phyloP scores from a whole-genome alignment of 2,329 filamentous ascomycete species.

The Venturia asperata region DNA sequence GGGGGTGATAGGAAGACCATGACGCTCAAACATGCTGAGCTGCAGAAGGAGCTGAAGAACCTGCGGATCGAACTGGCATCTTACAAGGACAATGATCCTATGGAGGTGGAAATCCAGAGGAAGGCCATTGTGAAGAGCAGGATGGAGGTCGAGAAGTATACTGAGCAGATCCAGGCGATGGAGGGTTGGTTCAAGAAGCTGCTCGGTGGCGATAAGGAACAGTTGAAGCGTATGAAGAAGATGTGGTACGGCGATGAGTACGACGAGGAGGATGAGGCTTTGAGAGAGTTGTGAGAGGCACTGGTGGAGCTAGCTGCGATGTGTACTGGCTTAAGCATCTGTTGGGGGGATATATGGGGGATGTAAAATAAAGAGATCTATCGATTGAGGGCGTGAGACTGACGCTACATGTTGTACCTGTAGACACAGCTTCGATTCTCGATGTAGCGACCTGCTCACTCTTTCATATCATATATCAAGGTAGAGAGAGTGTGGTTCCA shows the following conservation, averaged over 20 bases:
- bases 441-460: too few relatives aligned
- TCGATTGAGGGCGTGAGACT: too few relatives aligned
- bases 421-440: too few relatives aligned
- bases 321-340: neutral
- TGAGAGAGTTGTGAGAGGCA: conserved; percentile 25
- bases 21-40: conserved; percentile 29
- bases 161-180: conserved; percentile 42
- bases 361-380: neutral
- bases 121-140: conserved; percentile 28
- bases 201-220: conserved; percentile 35
- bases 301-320: neutral
- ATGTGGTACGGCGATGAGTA: conserved; percentile 49
- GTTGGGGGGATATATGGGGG: neutral
- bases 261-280: conserved; percentile 45
- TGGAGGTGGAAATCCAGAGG: conserved; percentile 38
- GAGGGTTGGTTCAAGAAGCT: conserved; percentile 38
- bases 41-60: conserved; percentile 33
- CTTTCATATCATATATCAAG: too few relatives aligned
- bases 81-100: conserved; percentile 41
- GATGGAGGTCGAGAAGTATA: conserved; percentile 32
- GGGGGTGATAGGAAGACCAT: conserved; percentile 33
- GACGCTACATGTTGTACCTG: too few relatives aligned
- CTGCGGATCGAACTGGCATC: conserved; percentile 37
- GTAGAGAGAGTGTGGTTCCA: too few relatives aligned
- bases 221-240: conserved; percentile 37